Conservation (phyloP, 1,284 basidiomycete genomes). For the Pseudozyma flocculosa region DNA sequence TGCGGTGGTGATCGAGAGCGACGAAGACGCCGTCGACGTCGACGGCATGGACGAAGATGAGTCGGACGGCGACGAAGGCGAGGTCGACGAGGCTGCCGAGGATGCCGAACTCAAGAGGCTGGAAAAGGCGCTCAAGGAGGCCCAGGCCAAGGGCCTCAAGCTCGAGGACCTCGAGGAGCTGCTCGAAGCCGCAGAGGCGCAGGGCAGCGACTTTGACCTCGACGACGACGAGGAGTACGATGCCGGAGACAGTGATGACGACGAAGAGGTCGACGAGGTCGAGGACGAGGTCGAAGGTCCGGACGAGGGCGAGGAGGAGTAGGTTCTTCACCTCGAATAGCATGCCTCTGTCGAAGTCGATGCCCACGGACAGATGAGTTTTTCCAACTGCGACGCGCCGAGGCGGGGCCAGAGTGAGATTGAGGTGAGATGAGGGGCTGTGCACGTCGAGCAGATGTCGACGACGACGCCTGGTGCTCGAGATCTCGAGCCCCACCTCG, state of each 20-base stretch:
- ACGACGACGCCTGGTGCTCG: no score
- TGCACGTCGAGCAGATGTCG: no score
- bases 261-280: constrained; percentile 7
- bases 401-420: no score
- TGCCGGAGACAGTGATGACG: constrained; percentile 8
- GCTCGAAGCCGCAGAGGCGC: constrained; percentile 17
- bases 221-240: constrained; percentile 11
- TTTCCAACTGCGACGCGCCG: no score
- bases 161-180: constrained; percentile 22
- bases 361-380: no score
- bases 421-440: no score
- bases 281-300: background rate
- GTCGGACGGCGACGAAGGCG: constrained; percentile 11
- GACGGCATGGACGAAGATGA: constrained; percentile 10
- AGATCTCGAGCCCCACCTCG: no score
- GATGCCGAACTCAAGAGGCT: constrained; percentile 36
- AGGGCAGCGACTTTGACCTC: constrained; percentile 11
- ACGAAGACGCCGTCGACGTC: constrained; percentile 12
- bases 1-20: constrained; percentile 20
- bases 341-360: no score
- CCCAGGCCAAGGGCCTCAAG: constrained; percentile 29
- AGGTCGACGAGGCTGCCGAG: constrained; percentile 34
- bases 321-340: no score
- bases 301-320: background rate
- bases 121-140: constrained; percentile 33